A percentile compares a stretch with the other conserved stretches of the same genome.
These are phyloP conservation scores for Clarkia xantiana DNA, from an alignment of 345 rosid species.

Conservation along the genomic window DNA sequence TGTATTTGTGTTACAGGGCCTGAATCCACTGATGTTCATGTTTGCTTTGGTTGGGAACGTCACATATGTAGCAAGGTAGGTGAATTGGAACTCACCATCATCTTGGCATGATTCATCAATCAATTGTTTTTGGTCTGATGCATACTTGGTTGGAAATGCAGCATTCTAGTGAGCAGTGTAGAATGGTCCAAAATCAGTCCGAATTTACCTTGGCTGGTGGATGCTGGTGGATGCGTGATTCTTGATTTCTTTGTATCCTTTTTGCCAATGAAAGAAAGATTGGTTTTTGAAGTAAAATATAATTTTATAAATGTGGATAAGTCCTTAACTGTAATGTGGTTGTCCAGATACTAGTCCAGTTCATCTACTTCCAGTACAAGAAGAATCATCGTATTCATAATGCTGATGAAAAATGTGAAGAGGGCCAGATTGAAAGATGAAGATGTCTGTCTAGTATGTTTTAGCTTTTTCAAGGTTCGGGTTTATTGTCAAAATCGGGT, in stretches of 20 bases:
- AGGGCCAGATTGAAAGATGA: too few relatives aligned
- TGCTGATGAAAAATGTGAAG: too few relatives aligned
- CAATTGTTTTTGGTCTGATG: too few relatives aligned
- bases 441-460: too few relatives aligned
- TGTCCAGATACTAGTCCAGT: slow-evolving; percentile 57
- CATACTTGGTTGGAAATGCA: slow-evolving; percentile 8
- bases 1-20: slow-evolving; percentile 39
- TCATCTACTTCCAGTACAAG: slow-evolving; percentile 36
- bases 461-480: too few relatives aligned
- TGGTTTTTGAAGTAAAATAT: too few relatives aligned
- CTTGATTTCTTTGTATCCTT: slow-evolving; percentile 70
- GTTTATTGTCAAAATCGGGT: too few relatives aligned
- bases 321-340: slow-evolving; percentile 15
- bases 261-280: not conserved
- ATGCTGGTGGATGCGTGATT: slow-evolving; percentile 66
- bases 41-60: slow-evolving; percentile 70
- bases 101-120: too few relatives aligned
- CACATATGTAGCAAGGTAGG: slow-evolving; percentile 78
- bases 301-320: not conserved
- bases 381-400: not conserved
- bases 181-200: slow-evolving; percentile 55
- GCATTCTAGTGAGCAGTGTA: slow-evolving; percentile 52
- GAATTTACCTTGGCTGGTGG: slow-evolving; percentile 83
- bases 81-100: too few relatives aligned
- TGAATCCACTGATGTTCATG: slow-evolving; percentile 70